Base-by-base conservation (phyloP, 345 rosid genomes). In the Lepidium sativum region DNA sequence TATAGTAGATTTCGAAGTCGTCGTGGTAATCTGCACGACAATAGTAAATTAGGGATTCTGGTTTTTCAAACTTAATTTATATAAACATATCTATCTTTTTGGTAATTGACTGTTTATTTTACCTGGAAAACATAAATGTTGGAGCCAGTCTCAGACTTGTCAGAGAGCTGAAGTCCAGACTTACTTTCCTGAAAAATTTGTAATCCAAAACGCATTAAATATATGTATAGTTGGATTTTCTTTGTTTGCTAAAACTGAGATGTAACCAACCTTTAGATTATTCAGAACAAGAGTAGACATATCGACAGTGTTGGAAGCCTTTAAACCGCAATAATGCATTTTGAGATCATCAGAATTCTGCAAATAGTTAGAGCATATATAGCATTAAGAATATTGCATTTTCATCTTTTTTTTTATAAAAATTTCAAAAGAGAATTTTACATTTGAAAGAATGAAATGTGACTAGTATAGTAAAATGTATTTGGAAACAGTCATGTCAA, bases 121-220 rank as follows among this genome's bases (percentile, higher is more conserved):
- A 86, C 98, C 96, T 92, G 98, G 70, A 86, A 87, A 74, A 86
- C 87, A 81, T 84, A 73, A 44, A 84, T 72, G 70, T 77, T 89
- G 13, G 97, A 65, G 69, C 82, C 84, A 61, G 59, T 76, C 68
- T 81, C 78, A 9, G 75, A 65, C 15, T 82, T 73, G 72, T 92
- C 86, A 63, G 96, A 77, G 41, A 92, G 84, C 75, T 83, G 82
- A 59, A 90, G 76, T 25, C 79, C 80, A 78, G 63, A 75, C 61
- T 73, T 78, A 18, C 54, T 73, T 33, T 76, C 77, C 99, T 92
- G 69, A 61, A 37, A 73, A 38, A 12, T 44, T 45, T 12, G 12
- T 32, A 32, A 50, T 42, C 55, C 29, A 34, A 21, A 14, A 60
- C 20, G 16, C 5, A 9, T 1, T 17, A 61, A 13, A 25, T 39